Conservation (phyloP, 495 filamentous ascomycete genomes). For the Achaetomiella virescens region DNA sequence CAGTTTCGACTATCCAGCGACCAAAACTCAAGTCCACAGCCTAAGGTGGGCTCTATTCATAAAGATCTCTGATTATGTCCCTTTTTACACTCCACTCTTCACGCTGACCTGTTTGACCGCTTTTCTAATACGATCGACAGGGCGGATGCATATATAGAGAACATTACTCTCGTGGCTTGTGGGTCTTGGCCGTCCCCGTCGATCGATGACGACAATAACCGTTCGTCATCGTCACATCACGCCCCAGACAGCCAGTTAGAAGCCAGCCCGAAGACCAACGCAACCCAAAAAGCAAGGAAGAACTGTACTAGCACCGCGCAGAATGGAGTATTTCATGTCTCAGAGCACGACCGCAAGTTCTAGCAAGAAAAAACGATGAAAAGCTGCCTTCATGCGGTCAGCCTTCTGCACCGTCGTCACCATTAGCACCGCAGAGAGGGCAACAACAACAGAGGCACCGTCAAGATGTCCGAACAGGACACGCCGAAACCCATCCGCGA, state of each 20-base stretch:
- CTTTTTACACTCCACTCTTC: too few species aligned
- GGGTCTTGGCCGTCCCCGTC: background rate
- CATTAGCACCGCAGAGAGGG: background rate
- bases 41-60: too few species aligned
- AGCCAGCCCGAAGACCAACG: background rate
- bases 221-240: slow-evolving; percentile 1
- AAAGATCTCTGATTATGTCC: too few species aligned
- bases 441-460: background rate
- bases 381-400: background rate
- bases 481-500: slow-evolving; percentile 1
- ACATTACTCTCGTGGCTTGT: too few species aligned
- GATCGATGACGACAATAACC: slow-evolving; percentile 10
- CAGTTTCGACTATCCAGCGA: too few species aligned
- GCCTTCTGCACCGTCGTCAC: background rate
- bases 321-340: slow-evolving; percentile 17
- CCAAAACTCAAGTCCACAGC: too few species aligned
- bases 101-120: too few species aligned
- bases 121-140: too few species aligned
- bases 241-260: background rate
- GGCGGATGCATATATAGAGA: too few species aligned
- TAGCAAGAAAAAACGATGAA: slow-evolving; percentile 1
- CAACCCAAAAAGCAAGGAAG: background rate
- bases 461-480: background rate
- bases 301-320: background rate
- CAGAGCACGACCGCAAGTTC: slow-evolving; percentile 6